A percentile compares a stretch with the other conserved stretches of the same genome.
phyloP scores from a whole-genome alignment of 164 flowering plant genomes.

The Sedum album region DNA sequence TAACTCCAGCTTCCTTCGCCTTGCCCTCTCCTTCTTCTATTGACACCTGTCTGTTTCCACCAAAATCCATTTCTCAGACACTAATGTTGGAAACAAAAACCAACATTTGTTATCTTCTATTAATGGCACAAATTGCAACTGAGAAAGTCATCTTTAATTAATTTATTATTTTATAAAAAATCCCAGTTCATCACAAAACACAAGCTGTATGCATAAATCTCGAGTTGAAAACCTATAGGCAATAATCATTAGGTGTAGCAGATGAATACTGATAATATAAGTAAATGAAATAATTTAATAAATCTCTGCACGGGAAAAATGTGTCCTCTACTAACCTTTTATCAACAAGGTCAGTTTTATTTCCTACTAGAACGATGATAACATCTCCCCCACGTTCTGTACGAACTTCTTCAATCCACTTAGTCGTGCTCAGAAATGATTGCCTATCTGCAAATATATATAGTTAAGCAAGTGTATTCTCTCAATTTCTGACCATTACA shows the following conservation, averaged over 20 bases:
- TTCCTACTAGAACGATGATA: slow-evolving; percentile 83
- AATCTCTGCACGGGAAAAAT: not conserved
- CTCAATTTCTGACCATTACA: not conserved
- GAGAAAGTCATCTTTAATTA: too few relatives aligned
- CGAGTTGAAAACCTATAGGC: not conserved
- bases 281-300: too few relatives aligned
- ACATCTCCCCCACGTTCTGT: slow-evolving; percentile 86
- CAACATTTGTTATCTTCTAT: not conserved
- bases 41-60: slow-evolving; percentile 72
- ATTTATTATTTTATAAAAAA: too few relatives aligned
- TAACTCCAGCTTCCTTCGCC: slow-evolving; percentile 63
- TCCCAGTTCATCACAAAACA: not conserved
- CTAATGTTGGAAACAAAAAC: not conserved
- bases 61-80: not conserved
- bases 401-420: slow-evolving; percentile 93
- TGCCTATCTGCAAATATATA: slow-evolving; percentile 44
- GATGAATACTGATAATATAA: too few relatives aligned
- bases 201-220: not conserved
- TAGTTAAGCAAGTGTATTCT: not conserved
- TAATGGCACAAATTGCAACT: not conserved
- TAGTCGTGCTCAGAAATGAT: slow-evolving; percentile 66
- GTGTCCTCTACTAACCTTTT: slow-evolving; percentile 40
- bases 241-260: not conserved
- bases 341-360: slow-evolving; percentile 93
- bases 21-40: slow-evolving; percentile 80